Evolutionary conservation across 176 grass and related monocot species (phyloP), one percentile per base, ranked within the genome.

Genomic region (Zoysia japonica): DNA sequence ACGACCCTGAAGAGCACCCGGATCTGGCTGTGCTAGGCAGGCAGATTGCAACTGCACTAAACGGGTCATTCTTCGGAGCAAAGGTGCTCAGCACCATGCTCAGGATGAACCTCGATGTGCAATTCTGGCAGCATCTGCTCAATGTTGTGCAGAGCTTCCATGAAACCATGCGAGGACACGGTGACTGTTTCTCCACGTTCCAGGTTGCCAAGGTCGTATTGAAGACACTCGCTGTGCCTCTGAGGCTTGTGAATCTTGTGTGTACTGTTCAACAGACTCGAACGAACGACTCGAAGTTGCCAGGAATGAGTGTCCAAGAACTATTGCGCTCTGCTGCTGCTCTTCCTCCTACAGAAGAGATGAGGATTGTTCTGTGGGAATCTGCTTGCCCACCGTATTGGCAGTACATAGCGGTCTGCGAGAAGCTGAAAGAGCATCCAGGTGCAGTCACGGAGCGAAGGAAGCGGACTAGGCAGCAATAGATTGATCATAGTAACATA

Each of bases 41-140:
- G 60, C 67, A 80, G 68, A 85, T 80, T n/a, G 83, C 75, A 36
- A 70, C 40, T 20, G 70, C 46, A 52, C 68, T 85, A 52, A 13
- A 79, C 39, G 75, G 83, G 49, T 79, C 83, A 2, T 78, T 78
- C 15, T 68, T 85, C 2, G 83, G 67, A 12, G 75, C 83, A 8
- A 79, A 79, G 37, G 50, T 85, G 49, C 35, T 79, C 38, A 28
- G 28, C 28, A 28, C 28, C 28, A 28, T 28, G 28, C 28, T 28
- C 28, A 28, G 28, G 28, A 28, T 28, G 28, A 28, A 28, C 28
- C 28, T 28, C 28, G 28, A 28, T 28, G 28, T 28, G 28, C 28
- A 28, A 28, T 28, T 28, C 28, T 28, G 28, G 28, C 28, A 28
- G 28, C 28, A 28, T 28, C 28, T 28, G 28, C 28, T 28, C 28